Base-by-base conservation (phyloP, 371 early-diverging fungal species). In the Haplosporangium sp. region DNA sequence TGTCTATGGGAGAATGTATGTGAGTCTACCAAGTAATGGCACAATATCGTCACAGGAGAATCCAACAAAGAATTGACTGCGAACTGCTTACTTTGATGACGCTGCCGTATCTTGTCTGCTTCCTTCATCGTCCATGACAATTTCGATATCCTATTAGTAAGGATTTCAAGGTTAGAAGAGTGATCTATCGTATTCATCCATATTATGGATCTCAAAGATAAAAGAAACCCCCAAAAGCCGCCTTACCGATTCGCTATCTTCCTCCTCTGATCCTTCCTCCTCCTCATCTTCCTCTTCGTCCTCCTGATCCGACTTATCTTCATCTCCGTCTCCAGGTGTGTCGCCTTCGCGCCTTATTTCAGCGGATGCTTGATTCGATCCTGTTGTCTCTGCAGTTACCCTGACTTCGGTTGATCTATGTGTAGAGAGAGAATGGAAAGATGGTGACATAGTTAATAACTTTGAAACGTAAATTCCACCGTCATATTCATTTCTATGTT, bases 101-200 rank as follows among this genome's bases (percentile, higher is more conserved):
- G 37, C 72, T 37, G 61, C 29, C 6, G 58, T 6, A 1, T 67
- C 69, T 52, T 59, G 56, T 50, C 70, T 61, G 46, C 70, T 62
- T 0, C 84, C 86, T 36, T 86, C 88, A 46, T 83, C 82, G 61
- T 91, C 89, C 73, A 90, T 73, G 51, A 91, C 87, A 69, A 91
- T 89, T 63, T 91, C 91, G 40, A 91, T 77, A 80, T 90, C 91
- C 90, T 91, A 70, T 0, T 9, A 23, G 16, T n/a, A 16, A 50
- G 10, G 9, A 5, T 18, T 38, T 54, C 29, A 47, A 46, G 29
- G 23, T 18, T 47, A 52, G 20, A 14, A 40, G 29, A 64, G 48
- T 37, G 10, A 48, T 51, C 5, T 13, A 18, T 9, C 50, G 12
- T 36, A 21, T 9, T 13, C 6, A 37, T 11, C 18, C 48, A 45